Conservation (phyloP, 345 rosid species). For the Kernera saxatilis region DNA sequence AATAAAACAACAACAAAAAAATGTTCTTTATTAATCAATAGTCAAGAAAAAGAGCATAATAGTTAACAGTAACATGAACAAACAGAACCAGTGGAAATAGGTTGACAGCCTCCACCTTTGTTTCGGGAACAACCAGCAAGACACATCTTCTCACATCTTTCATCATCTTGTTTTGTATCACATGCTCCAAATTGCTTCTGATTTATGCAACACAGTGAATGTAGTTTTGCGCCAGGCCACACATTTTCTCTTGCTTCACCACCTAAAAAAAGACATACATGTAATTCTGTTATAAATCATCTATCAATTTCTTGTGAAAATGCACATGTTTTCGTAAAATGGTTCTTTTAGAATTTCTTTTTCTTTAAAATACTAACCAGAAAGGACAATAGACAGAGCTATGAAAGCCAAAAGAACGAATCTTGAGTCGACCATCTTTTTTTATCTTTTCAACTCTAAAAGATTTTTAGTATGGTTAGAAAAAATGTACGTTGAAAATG, state of each 20-base stretch:
- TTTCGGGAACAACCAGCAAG: not conserved
- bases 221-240: not conserved
- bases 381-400: constrained; percentile 12
- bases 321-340: not conserved
- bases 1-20: not conserved
- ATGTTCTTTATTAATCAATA: not conserved
- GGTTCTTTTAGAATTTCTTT: too few relatives aligned
- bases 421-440: constrained; percentile 6
- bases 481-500: not conserved
- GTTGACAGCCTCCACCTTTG: constrained; percentile 23
- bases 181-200: not conserved
- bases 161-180: not conserved
- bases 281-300: not conserved
- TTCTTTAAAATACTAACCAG: too few relatives aligned
- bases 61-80: constrained; percentile 15
- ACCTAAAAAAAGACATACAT: not conserved
- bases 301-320: not conserved
- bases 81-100: not conserved
- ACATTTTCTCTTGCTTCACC: not conserved
- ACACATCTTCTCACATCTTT: not conserved
- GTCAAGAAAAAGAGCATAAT: not conserved
- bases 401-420: constrained; percentile 7
- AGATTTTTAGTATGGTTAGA: not conserved
- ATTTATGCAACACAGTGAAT: not conserved
- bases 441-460: not conserved